Evolutionary conservation across 139 green algal species (phyloP).

Genomic region (Zygnema cylindricum): DNA sequence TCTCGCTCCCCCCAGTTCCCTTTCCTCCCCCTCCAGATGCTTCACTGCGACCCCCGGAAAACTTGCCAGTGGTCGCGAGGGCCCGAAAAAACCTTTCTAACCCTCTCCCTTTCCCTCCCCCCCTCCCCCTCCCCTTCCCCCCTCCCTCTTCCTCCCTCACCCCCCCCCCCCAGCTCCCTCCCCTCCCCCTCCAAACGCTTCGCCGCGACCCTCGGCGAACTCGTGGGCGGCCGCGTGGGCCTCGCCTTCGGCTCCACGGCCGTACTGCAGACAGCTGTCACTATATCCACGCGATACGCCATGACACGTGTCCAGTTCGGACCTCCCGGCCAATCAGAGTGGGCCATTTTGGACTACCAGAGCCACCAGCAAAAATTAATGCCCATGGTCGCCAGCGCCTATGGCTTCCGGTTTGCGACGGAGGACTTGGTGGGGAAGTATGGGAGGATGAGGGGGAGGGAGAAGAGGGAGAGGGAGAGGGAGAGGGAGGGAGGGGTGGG

Average conservation of each 20-base stretch:
- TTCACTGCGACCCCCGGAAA: too few relatives aligned
- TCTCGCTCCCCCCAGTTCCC: too few relatives aligned
- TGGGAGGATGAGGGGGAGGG: constrained; percentile 52
- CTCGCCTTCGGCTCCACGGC: constrained; percentile 83
- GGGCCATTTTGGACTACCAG: constrained; percentile 62
- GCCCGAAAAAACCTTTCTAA: too few relatives aligned
- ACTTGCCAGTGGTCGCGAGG: too few relatives aligned
- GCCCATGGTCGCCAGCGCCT: constrained; percentile 59
- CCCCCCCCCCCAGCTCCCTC: too few relatives aligned
- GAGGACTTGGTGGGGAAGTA: constrained; percentile 53
- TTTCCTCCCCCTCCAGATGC: too few relatives aligned
- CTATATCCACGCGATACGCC: constrained; percentile 84
- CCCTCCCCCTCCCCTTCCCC: too few relatives aligned
- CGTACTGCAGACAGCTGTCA: constrained; percentile 79
- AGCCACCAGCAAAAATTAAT: constrained; percentile 63
- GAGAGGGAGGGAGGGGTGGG: constrained; percentile 50
- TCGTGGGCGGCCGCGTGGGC: constrained; percentile 78
- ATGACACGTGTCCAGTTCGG: constrained; percentile 76
- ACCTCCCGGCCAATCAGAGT: constrained; percentile 46
- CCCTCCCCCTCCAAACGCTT: constrained; percentile 79
- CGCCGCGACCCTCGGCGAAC: constrained; percentile 81
- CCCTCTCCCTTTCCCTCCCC: too few relatives aligned
- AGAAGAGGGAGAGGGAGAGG: constrained; percentile 29
- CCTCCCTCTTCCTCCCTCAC: too few relatives aligned
- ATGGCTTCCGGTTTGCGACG: constrained; percentile 57